Percentiles rank a stretch among this genome's conserved stretches.
Evolutionary conservation across 768 basidiomycete genomes (phyloP).

Genomic region (Paxillus ammoniavirescens): DNA sequence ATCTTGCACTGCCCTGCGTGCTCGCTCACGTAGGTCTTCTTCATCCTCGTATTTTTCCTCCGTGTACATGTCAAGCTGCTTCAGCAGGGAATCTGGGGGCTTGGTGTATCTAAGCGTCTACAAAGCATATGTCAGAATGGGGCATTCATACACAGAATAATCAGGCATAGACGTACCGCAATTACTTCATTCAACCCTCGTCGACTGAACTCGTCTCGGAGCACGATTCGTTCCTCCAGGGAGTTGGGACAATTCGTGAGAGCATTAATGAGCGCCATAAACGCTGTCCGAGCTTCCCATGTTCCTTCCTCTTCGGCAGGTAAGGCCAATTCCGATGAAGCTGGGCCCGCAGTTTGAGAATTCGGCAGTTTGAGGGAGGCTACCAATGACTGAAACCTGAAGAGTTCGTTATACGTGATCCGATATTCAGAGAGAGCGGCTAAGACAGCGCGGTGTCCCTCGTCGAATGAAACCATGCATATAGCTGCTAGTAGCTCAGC

Average conservation of each 20-base stretch:
- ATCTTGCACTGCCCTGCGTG: conserved; percentile 36
- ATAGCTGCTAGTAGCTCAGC: conserved; percentile 84
- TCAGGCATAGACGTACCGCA: conserved; percentile 53
- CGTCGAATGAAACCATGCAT: conserved; percentile 66
- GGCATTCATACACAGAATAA: background rate
- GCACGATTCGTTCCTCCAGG: conserved; percentile 72
- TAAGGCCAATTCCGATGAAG: conserved; percentile 30
- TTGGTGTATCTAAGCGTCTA: conserved; percentile 74
- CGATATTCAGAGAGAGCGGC: conserved; percentile 80
- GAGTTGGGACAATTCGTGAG: conserved; percentile 72
- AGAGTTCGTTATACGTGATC: conserved; percentile 64
- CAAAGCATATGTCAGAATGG: background rate
- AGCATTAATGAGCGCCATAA: conserved; percentile 79
- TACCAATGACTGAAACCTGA: conserved; percentile 80
- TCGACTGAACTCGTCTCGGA: conserved; percentile 81
- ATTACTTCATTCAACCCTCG: conserved; percentile 83
- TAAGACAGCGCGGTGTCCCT: conserved; percentile 74
- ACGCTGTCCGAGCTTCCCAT: conserved; percentile 80
- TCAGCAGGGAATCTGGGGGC: conserved; percentile 77
- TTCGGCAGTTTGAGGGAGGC: conserved; percentile 58
- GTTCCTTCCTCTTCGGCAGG: conserved; percentile 60
- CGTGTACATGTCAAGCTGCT: conserved; percentile 75
- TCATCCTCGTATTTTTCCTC: conserved; percentile 93
- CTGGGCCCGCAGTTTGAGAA: conserved; percentile 34
- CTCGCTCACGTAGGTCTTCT: conserved; percentile 74